Evolutionary conservation across 192 early-diverging fungal genomes (phyloP), one percentile per base, ranked within the genome.

Genomic region (Polychytrium aggregatum): DNA sequence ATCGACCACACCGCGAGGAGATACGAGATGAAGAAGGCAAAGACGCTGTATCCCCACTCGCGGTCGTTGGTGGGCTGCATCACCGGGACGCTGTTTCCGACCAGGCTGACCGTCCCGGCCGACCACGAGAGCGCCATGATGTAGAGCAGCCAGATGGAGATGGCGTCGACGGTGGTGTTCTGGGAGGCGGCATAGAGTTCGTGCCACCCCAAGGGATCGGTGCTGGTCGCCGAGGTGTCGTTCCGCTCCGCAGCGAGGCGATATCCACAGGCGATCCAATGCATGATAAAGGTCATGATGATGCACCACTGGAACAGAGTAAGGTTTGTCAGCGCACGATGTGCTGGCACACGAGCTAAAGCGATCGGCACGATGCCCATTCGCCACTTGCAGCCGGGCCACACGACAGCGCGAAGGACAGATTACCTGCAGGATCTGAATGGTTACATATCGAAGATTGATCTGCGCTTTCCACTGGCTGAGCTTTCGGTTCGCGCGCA

Each of bases 261-360:
- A 46, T 57, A 74, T 11, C 63, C 66, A 44, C 71, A 74, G 3
- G 66, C 71, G 0, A 74, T 20, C 71, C 71, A 74, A 48, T 74
- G 71, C 21, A 67, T 58, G 17, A 68, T 14, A 42, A 74, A 69
- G 13, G 70, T 18, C 27, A 63, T 56, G 14, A 66, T 53, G 25
- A 74, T 46, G 35, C 41, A 30, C 34, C 41, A 52, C 71, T 72
- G 20, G 11, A 3, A 16, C n/a, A 14, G 28, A n/a, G n/a, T n/a
- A n/a, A n/a, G n/a, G 25, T 27, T 41, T 11, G 20, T 49, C 22
- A 17, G 17, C 21, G n/a, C 18, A 29, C 33, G 8, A 18, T 29
- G 6, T 8, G 26, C 21, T 14, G 13, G 4, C 37, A 50, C 27
- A 47, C 21, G 3, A 25, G 46, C 22, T n/a, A n/a, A n/a, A n/a